Conservation (phyloP, 2,329 filamentous ascomycete genomes). For the Aureobasidium sp. region DNA sequence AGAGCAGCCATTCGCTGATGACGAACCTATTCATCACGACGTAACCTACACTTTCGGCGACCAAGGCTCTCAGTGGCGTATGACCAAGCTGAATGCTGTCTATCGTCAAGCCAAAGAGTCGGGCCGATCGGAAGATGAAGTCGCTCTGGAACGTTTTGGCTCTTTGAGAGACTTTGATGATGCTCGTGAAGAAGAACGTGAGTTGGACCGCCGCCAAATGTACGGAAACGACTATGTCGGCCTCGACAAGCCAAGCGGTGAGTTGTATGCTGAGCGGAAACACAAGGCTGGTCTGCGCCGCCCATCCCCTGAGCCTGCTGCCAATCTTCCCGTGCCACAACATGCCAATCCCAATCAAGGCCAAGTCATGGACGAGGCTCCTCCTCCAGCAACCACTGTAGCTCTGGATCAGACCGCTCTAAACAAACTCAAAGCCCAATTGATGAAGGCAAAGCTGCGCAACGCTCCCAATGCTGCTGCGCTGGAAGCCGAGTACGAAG, state of each 20-base stretch:
- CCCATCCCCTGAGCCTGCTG: conserved; percentile 24
- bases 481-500: conserved; percentile 78
- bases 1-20: conserved; percentile 33
- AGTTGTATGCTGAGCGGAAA: conserved; percentile 73
- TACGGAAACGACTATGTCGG: conserved; percentile 82
- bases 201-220: conserved; percentile 71
- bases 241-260: conserved; percentile 80
- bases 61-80: conserved; percentile 83
- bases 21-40: conserved; percentile 51
- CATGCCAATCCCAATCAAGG: conserved; percentile 42
- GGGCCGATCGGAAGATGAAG: conserved; percentile 66
- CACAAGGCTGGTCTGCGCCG: conserved; percentile 49
- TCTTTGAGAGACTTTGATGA: conserved; percentile 81
- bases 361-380: conserved; percentile 50
- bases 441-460: conserved; percentile 91
- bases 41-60: conserved; percentile 86
- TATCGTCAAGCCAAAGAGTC: conserved; percentile 72
- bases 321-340: not conserved
- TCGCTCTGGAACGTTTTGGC: conserved; percentile 77
- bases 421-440: conserved; percentile 83
- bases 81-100: conserved; percentile 86
- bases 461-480: conserved; percentile 66
- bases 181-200: conserved; percentile 85
- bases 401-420: conserved; percentile 68
- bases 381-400: conserved; percentile 42